Conservation (phyloP, 2,329 filamentous ascomycete genomes). For the Fusarium hostae region DNA sequence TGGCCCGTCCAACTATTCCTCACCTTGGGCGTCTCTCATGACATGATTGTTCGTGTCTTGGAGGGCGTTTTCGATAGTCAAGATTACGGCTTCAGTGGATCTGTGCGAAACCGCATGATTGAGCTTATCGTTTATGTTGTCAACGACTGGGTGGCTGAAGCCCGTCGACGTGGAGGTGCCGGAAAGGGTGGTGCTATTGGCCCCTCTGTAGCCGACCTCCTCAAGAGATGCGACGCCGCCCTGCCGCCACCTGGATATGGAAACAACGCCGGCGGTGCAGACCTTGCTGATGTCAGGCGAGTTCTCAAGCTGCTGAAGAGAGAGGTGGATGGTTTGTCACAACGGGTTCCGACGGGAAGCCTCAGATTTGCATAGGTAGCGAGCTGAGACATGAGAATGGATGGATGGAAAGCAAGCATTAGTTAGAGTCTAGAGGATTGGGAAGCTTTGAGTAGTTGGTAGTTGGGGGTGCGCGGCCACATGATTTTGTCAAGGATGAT, state of each 20-base stretch:
- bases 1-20: slow-evolving; percentile 70
- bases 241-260: slow-evolving; percentile 54
- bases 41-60: slow-evolving; percentile 65
- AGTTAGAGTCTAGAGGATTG: slow-evolving; percentile 17
- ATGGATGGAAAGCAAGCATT: neutral
- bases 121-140: slow-evolving; percentile 65
- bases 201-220: slow-evolving; percentile 60
- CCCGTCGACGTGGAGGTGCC: slow-evolving; percentile 58
- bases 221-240: slow-evolving; percentile 61
- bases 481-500: slow-evolving; percentile 42
- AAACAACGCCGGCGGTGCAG: slow-evolving; percentile 58
- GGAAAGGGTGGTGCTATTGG: slow-evolving; percentile 54
- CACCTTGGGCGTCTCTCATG: slow-evolving; percentile 65
- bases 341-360: slow-evolving; percentile 55
- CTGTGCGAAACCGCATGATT: slow-evolving; percentile 60
- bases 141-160: slow-evolving; percentile 61
- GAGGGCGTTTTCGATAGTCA: slow-evolving; percentile 69
- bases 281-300: slow-evolving; percentile 57
- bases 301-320: slow-evolving; percentile 56
- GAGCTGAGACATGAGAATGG: neutral
- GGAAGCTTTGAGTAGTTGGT: slow-evolving; percentile 32
- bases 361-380: slow-evolving; percentile 58
- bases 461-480: slow-evolving; percentile 28
- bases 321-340: slow-evolving; percentile 57
- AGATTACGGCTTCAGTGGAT: slow-evolving; percentile 67